Percentiles rank a stretch among this genome's conserved stretches.
Conservation (phyloP, 2,329 filamentous ascomycete genomes). For the Pseudogymnoascus sp. region DNA sequence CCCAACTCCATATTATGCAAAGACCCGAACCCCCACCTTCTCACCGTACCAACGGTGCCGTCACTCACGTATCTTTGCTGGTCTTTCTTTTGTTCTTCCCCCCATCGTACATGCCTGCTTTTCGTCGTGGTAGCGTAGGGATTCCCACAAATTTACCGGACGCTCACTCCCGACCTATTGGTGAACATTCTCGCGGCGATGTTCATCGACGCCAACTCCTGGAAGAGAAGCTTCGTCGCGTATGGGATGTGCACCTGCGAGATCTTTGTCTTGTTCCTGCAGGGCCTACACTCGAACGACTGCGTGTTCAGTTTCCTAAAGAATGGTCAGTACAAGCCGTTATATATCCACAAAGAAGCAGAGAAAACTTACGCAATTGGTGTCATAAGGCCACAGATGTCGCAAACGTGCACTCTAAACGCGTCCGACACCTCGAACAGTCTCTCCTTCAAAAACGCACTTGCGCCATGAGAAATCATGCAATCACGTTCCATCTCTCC, state of each 20-base stretch:
- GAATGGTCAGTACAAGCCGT: conserved; percentile 29
- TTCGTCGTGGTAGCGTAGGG: not conserved
- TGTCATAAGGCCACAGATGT: conserved; percentile 98
- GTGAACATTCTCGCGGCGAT: conserved; percentile 98
- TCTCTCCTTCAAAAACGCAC: conserved; percentile 93
- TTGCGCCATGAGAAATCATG: conserved; percentile 99
- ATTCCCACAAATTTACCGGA: conserved; percentile 43
- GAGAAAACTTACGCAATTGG: conserved; percentile 79
- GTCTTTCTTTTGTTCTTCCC: not conserved
- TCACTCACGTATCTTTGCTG: not conserved
- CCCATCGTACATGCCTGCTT: not conserved
- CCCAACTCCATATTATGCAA: conserved; percentile 9
- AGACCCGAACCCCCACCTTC: conserved; percentile 5
- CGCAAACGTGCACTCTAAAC: conserved; percentile 95
- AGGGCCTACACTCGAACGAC: conserved; percentile 92
- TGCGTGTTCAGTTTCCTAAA: conserved; percentile 84
- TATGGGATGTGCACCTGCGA: conserved; percentile 97
- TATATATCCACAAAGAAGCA: conserved; percentile 6
- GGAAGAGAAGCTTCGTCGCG: conserved; percentile 94
- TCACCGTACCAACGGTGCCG: conserved; percentile 2
- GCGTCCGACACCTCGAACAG: conserved; percentile 96
- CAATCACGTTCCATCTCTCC: conserved; percentile 99
- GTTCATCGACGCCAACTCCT: conserved; percentile 97
- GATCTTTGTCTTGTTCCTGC: conserved; percentile 98
- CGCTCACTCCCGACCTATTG: conserved; percentile 66